These are phyloP conservation scores for Colletotrichum tropicale DNA, from an alignment of 2,329 filamentous ascomycete genomes.

Conservation along the genomic window DNA sequence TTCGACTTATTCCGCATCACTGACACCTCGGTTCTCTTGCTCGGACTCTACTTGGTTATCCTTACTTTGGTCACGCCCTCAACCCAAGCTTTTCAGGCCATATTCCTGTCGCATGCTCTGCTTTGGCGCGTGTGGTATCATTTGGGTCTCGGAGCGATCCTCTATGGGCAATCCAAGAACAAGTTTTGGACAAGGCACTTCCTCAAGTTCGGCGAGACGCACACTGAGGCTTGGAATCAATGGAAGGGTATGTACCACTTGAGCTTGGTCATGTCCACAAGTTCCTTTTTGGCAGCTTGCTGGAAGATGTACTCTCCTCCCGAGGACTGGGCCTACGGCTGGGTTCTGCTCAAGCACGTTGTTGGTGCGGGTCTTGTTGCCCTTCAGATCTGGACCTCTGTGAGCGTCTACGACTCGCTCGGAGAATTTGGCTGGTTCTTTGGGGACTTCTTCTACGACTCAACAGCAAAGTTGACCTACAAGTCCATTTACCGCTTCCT, in stretches of 20 bases:
- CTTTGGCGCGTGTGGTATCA: conserved; percentile 92
- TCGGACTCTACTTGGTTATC: conserved; percentile 76
- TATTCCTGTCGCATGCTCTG: conserved; percentile 83
- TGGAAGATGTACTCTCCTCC: conserved; percentile 98
- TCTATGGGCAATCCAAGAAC: conserved; percentile 83
- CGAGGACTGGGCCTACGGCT: conserved; percentile 84
- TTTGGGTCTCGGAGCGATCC: conserved; percentile 82
- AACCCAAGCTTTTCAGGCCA: conserved; percentile 73
- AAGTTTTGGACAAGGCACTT: conserved; percentile 98
- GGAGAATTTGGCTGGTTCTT: conserved; percentile 99
- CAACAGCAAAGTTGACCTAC: conserved; percentile 87
- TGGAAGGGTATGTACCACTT: conserved; percentile 98
- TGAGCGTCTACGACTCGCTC: conserved; percentile 92
- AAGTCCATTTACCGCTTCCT: conserved; percentile 97
- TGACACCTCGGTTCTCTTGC: conserved; percentile 79
- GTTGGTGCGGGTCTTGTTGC: conserved; percentile 80
- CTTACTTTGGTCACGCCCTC: conserved; percentile 79
- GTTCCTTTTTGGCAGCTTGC: conserved; percentile 85
- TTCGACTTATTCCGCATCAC: conserved; percentile 88
- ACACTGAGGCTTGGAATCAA: conserved; percentile 92
- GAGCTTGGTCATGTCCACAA: conserved; percentile 88
- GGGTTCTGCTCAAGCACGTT: conserved; percentile 85
- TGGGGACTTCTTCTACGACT: conserved; percentile 97
- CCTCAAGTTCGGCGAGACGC: conserved; percentile 91
- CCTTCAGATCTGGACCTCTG: conserved; percentile 89